Base-by-base conservation (phyloP, 352 stramenopile species). In the Pythium plurisporium region DNA sequence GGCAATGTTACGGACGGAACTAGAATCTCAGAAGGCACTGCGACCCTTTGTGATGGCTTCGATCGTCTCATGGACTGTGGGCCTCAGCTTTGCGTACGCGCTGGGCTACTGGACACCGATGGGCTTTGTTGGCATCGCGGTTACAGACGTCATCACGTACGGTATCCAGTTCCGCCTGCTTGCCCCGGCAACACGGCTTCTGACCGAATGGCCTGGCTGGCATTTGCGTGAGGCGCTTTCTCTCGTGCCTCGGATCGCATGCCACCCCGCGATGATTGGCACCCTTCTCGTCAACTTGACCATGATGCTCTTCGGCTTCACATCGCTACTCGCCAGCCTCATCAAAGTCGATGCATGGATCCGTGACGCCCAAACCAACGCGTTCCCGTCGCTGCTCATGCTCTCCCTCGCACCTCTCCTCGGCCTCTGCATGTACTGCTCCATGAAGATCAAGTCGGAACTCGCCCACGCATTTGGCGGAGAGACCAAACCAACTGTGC, bases 341-440 rank as follows among this genome's bases (percentile, higher is more conserved):
- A 77, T 77, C 31, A 79, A 86, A 50, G 74, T 74, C 14, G 73
- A 79, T 29, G 44, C 72, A 22, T 67, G 76, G 42, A 75, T 87
- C 52, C 64, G 67, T 4, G 68, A 74, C 15, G 49, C 50, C 0
- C 41, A 65, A 22, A 76, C 75, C 31, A 69, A 67, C 33, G 78
- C 82, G 34, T 86, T 87, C 41, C 58, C 75, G 22, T 79, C 68
- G 2, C 56, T 86, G 26, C 51, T 84, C 22, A 56, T 68, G 38
- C 57, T 87, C 4, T 69, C 72, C 12, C 77, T 81, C 59, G 73
- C 73, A 55, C 71, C 76, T 10, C 60, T 86, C 10, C 38, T 81
- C 3, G 69, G 71, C 2, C 67, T 87, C 14, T 81, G 71, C 17
- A 58, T 86, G 5, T 51, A 48, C 9, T 51, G 66, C 10, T 66